These are phyloP conservation scores for Suaeda aralocaspica DNA, from an alignment of 148 eudicot species.

Conservation along the genomic window DNA sequence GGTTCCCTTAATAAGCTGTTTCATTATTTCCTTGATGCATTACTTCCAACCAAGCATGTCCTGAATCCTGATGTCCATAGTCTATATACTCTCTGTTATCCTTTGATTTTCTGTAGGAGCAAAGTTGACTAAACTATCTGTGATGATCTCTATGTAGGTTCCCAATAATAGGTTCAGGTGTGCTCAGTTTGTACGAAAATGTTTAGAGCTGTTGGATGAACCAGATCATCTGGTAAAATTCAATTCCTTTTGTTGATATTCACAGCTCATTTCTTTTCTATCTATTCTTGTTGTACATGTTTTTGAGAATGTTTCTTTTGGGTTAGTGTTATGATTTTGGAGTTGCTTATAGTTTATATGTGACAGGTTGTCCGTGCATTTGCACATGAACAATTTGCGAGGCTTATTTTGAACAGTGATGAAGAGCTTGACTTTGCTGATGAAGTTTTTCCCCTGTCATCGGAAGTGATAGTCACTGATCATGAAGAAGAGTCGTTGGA, in stretches of 20 bases:
- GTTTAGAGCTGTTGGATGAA: constrained; percentile 82
- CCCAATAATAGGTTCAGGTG: constrained; percentile 65
- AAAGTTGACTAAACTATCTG: not conserved
- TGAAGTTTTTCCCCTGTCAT: constrained; percentile 54
- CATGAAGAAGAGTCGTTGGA: constrained; percentile 79
- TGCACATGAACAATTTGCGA: constrained; percentile 97
- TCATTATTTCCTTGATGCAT: not conserved
- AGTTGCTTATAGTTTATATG: not conserved
- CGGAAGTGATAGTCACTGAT: constrained; percentile 54
- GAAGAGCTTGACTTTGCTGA: constrained; percentile 58
- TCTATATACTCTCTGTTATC: not conserved
- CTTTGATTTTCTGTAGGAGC: not conserved
- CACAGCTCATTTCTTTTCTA: not conserved
- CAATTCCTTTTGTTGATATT: not conserved
- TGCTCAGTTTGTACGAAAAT: constrained; percentile 71
- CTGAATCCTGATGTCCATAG: no score
- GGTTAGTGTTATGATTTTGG: not conserved
- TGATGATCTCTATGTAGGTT: constrained; percentile 45
- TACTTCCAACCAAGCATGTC: not conserved
- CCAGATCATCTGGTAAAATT: constrained; percentile 76
- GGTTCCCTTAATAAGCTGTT: not conserved
- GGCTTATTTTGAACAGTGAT: constrained; percentile 69
- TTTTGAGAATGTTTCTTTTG: no score
- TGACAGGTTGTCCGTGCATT: constrained; percentile 85
- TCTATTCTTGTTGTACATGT: not conserved